A percentile compares a stretch with the other conserved stretches of the same genome.
Conservation (phyloP, 495 filamentous ascomycete genomes). For the Talaromyces borbonicus region DNA sequence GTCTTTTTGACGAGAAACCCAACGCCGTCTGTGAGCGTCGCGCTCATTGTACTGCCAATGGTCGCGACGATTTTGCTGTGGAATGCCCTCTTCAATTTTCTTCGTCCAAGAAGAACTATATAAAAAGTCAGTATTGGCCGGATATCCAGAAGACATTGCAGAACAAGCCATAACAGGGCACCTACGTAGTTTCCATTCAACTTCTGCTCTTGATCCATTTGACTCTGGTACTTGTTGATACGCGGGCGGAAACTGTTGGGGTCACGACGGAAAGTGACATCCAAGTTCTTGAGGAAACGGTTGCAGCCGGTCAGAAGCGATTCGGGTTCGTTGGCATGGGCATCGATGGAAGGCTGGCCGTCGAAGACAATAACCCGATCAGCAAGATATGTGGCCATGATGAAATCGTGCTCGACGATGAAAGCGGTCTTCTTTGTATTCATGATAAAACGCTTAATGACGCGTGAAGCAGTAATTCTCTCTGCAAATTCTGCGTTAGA, state of each 20-base stretch:
- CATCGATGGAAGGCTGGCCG: slow-evolving; percentile 78
- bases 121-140: not conserved
- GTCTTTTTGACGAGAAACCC: slow-evolving; percentile 27
- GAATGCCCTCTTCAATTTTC: slow-evolving; percentile 63
- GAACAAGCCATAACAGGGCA: slow-evolving; percentile 19
- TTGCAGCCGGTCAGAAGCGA: slow-evolving; percentile 94
- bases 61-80: slow-evolving; percentile 34
- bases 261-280: slow-evolving; percentile 97
- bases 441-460: slow-evolving; percentile 99
- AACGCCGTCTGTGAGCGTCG: slow-evolving; percentile 30
- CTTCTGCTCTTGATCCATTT: slow-evolving; percentile 97
- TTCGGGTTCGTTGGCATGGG: slow-evolving; percentile 81
- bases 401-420: slow-evolving; percentile 99
- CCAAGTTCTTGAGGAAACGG: slow-evolving; percentile 85
- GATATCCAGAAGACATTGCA: no score
- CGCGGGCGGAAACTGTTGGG: slow-evolving; percentile 91
- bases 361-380: slow-evolving; percentile 98
- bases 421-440: slow-evolving; percentile 99
- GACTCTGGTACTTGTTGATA: slow-evolving; percentile 95
- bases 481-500: slow-evolving; percentile 21
- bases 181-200: slow-evolving; percentile 80
- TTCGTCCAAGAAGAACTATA: slow-evolving; percentile 86
- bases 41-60: slow-evolving; percentile 32
- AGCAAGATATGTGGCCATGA: slow-evolving; percentile 96
- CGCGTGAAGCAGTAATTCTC: slow-evolving; percentile 90